Evolutionary conservation across 345 rosid species (phyloP).

Genomic region (Lagerstroemia speciosa): DNA sequence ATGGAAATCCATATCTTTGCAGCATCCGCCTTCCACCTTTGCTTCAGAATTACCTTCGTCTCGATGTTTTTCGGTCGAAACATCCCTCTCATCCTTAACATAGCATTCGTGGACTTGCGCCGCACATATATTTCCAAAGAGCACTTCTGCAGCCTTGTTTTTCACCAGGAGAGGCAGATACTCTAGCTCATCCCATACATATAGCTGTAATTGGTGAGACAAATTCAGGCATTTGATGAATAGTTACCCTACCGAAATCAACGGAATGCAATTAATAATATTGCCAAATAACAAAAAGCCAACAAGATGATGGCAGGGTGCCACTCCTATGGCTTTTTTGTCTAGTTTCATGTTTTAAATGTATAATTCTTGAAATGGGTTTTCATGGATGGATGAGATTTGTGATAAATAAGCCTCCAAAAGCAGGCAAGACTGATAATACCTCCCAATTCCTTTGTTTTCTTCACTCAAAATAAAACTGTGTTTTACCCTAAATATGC

Average conservation of each 20-base stretch:
- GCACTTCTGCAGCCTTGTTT: slow-evolving; percentile 49
- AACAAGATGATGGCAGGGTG: no score
- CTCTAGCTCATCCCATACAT: slow-evolving; percentile 47
- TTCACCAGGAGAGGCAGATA: slow-evolving; percentile 38
- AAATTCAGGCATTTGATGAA: neutral
- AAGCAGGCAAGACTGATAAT: no score
- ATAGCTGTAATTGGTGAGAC: slow-evolving; percentile 28
- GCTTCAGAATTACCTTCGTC: slow-evolving; percentile 6
- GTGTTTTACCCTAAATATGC: no score
- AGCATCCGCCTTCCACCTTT: slow-evolving; percentile 5
- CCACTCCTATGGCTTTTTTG: no score
- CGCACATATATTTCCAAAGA: slow-evolving; percentile 48
- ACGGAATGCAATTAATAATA: neutral
- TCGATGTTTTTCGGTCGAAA: slow-evolving; percentile 2
- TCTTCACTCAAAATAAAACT: no score
- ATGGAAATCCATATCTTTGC: slow-evolving; percentile 17
- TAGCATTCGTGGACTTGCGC: slow-evolving; percentile 23
- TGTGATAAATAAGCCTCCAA: no score
- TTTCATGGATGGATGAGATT: no score
- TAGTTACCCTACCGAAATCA: neutral
- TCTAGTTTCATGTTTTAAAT: no score
- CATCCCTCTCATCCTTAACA: slow-evolving; percentile 5
- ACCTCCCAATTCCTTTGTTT: no score
- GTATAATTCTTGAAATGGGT: no score
- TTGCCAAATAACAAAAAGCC: no score